A percentile compares a stretch with the other conserved stretches of the same genome.
These are phyloP conservation scores for Pseudoturritis turrita DNA, from an alignment of 345 rosid genomes.

Conservation along the genomic window DNA sequence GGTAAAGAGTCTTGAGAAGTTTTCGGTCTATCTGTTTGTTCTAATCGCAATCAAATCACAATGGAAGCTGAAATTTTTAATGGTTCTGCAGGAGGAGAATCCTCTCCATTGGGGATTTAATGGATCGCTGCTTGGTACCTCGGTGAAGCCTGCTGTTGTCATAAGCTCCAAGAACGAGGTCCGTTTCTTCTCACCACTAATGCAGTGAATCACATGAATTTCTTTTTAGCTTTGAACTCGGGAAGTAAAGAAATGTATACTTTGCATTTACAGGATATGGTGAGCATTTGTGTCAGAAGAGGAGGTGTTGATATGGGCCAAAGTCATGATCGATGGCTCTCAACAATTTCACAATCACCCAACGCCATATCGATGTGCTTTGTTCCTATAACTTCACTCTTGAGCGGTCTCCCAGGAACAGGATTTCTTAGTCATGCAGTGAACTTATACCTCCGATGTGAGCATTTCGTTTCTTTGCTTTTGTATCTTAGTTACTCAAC, in stretches of 20 bases:
- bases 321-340: conserved; percentile 83
- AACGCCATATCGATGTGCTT: conserved; percentile 86
- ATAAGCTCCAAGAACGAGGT: conserved; percentile 59
- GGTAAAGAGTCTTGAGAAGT: conserved; percentile 33
- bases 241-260: not conserved
- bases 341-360: conserved; percentile 74
- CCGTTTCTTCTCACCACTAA: conserved; percentile 15
- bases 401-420: conserved; percentile 74
- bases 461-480: conserved; percentile 12
- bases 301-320: conserved; percentile 75
- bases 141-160: conserved; percentile 42
- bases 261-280: conserved; percentile 41
- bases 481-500: conserved; percentile 3
- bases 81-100: conserved; percentile 47
- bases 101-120: conserved; percentile 37
- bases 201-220: not conserved
- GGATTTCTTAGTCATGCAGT: conserved; percentile 87
- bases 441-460: conserved; percentile 90
- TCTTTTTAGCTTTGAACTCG: not conserved
- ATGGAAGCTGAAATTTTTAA: not conserved
- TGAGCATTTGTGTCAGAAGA: conserved; percentile 48
- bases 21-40: not conserved
- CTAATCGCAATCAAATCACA: not conserved
- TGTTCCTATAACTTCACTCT: conserved; percentile 87
- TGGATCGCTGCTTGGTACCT: conserved; percentile 34